phyloP scores from a whole-genome alignment of 352 stramenopile species.

The Peronospora tabacina region DNA sequence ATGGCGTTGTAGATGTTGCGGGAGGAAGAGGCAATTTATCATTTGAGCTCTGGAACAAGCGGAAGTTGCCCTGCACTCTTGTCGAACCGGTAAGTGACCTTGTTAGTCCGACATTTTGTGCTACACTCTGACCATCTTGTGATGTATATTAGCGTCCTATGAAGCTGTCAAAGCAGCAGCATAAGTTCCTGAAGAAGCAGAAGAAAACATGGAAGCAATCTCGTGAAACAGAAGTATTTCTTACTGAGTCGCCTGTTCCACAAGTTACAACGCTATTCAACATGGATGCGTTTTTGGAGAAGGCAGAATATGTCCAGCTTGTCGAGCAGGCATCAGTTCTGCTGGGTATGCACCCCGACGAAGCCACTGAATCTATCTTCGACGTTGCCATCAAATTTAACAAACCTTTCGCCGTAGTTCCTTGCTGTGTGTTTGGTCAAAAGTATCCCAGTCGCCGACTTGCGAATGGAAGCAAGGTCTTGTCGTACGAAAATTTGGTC shows the following conservation, averaged over 20 bases:
- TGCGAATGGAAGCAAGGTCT: slow-evolving; percentile 42
- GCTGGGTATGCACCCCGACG: slow-evolving; percentile 92
- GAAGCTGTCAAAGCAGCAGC: slow-evolving; percentile 61
- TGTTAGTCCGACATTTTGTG: neutral
- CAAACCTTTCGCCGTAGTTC: slow-evolving; percentile 94
- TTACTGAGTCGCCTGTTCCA: slow-evolving; percentile 38
- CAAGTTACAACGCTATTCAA: slow-evolving; percentile 67
- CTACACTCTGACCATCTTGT: slow-evolving; percentile 9
- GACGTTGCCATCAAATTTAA: slow-evolving; percentile 83
- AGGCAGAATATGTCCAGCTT: slow-evolving; percentile 36
- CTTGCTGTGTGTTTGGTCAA: slow-evolving; percentile 92
- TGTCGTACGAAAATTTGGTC: slow-evolving; percentile 74
- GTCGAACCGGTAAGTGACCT: slow-evolving; percentile 60
- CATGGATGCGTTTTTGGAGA: slow-evolving; percentile 46
- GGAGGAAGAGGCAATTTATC: slow-evolving; percentile 72
- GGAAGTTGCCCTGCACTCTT: slow-evolving; percentile 57
- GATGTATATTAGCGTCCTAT: slow-evolving; percentile 41
- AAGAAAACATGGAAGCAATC: slow-evolving; percentile 32
- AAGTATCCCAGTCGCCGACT: slow-evolving; percentile 76
- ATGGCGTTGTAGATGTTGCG: slow-evolving; percentile 74
- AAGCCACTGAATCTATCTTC: slow-evolving; percentile 92
- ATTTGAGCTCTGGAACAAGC: slow-evolving; percentile 83
- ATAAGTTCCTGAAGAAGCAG: slow-evolving; percentile 63
- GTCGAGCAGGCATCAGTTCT: slow-evolving; percentile 75
- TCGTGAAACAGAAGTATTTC: slow-evolving; percentile 3